phyloP scores from a whole-genome alignment of 2,329 filamentous ascomycete species.

The Pyrenochaeta sp. region DNA sequence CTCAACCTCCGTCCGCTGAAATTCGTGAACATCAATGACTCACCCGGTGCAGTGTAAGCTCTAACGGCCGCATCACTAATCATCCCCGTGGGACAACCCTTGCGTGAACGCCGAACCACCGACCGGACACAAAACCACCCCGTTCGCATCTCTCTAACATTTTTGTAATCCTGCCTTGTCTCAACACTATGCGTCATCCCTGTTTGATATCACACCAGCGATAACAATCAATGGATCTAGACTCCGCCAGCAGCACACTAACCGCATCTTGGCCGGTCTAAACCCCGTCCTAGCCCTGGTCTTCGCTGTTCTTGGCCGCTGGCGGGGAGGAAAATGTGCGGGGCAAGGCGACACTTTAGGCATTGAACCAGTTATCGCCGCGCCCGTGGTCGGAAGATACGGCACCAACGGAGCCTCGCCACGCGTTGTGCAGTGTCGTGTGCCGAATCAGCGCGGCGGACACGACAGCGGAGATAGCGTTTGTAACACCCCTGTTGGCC shows the following conservation, averaged over 20 bases:
- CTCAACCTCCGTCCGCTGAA: slow-evolving; percentile 2
- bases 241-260: slow-evolving; percentile 24
- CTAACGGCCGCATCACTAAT: slow-evolving; percentile 11
- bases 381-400: slow-evolving; percentile 21
- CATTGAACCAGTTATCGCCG: slow-evolving; percentile 29
- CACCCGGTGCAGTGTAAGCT: slow-evolving; percentile 12
- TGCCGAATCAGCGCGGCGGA: slow-evolving; percentile 29
- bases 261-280: slow-evolving; percentile 10
- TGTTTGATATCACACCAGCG: slow-evolving; percentile 18
- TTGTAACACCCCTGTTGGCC: slow-evolving; percentile 7
- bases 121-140: slow-evolving; percentile 9
- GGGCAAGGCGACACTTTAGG: slow-evolving; percentile 20
- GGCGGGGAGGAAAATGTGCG: slow-evolving; percentile 23
- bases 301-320: slow-evolving; percentile 28
- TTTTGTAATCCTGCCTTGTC: slow-evolving; percentile 10
- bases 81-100: slow-evolving; percentile 1
- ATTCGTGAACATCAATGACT: slow-evolving; percentile 4
- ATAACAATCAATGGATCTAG: slow-evolving; percentile 23
- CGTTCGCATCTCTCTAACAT: slow-evolving; percentile 1
- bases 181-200: slow-evolving; percentile 25
- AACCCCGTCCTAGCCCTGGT: slow-evolving; percentile 10
- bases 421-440: slow-evolving; percentile 24
- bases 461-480: slow-evolving; percentile 20
- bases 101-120: slow-evolving; percentile 21
- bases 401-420: slow-evolving; percentile 28